phyloP scores from a whole-genome alignment of 345 rosid genomes.

The Eucalyptus sp. region DNA sequence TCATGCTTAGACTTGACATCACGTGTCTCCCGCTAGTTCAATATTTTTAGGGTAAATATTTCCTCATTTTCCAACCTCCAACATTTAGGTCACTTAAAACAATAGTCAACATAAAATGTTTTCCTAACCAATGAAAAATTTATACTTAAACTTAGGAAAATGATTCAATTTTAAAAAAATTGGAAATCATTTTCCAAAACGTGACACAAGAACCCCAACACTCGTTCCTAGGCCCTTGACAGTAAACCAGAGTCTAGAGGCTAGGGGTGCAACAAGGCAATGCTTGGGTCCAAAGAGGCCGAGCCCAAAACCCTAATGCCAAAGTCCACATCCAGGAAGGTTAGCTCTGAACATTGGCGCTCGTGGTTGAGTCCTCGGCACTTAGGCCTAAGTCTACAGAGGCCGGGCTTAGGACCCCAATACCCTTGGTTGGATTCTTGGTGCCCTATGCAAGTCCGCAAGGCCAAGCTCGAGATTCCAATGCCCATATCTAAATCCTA shows the following conservation, averaged over 20 bases:
- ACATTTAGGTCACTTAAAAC: background rate
- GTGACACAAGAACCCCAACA: background rate
- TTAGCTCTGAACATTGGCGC: rapidly evolving
- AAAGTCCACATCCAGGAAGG: rapidly evolving
- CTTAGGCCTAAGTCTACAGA: background rate
- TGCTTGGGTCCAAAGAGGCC: background rate
- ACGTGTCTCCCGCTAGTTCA: background rate
- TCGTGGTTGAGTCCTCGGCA: rapidly evolving
- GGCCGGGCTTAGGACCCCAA: background rate
- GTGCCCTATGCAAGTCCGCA: no score
- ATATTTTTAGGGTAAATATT: background rate
- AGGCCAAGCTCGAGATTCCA: background rate
- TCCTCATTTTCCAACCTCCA: background rate
- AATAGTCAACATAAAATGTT: background rate
- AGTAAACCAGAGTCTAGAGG: rapidly evolving
- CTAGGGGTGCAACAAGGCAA: background rate
- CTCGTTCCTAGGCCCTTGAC: background rate
- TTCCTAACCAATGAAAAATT: background rate
- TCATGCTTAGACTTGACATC: background rate
- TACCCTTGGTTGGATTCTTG: background rate
- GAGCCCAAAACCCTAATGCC: background rate
- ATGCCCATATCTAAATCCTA: background rate
- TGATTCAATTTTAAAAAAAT: background rate
- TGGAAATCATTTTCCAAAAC: background rate
- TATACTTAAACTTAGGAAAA: background rate